Base-by-base conservation (phyloP, 495 filamentous ascomycete species). In the Talaromyces trachyspermus region DNA sequence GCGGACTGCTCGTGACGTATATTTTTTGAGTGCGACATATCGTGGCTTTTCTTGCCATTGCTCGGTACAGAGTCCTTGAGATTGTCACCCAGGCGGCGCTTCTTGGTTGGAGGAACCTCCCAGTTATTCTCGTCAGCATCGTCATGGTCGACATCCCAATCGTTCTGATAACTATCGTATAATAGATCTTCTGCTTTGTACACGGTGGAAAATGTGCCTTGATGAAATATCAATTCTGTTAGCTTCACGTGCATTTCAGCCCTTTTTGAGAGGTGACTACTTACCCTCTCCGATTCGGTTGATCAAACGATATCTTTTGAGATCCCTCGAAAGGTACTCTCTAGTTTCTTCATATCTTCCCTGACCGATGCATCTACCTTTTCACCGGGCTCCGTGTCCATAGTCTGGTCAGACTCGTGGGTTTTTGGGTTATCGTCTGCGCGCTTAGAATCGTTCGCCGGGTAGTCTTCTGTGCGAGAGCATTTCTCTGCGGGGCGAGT, bases 181-280 rank as follows among this genome's bases (percentile, higher is more conserved):
- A 79, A 72, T n/a, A 96, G 68, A 61, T 99, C 94, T 65, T 99
- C 92, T 26, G 92, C 92, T 62, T 97, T 97, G 68, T 97, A 99
- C 0, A 99, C 92, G 9, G 91, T 96, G 0, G 91, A 96, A 57
- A 99, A 99, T 14, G 92, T 99, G 27, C 89, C 87, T 91, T 56
- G 26, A 27, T 48, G 5, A 17, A 4, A n/a, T n/a, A n/a, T n/a
- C n/a, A n/a, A n/a, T n/a, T n/a, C n/a, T n/a, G n/a, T n/a, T n/a
- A n/a, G n/a, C n/a, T n/a, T n/a, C n/a, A n/a, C n/a, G n/a, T n/a
- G n/a, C n/a, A n/a, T n/a, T n/a, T n/a, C n/a, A n/a, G n/a, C n/a
- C n/a, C n/a, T 49, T 42, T 4, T 15, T 11, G 22, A 10, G 17
- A n/a, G n/a, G n/a, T n/a, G 39, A 15, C 11, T 14, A 26, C 43